Percentiles rank a stretch among this genome's conserved stretches.
Evolutionary conservation across 306 rosid species (phyloP).

Genomic region (Alnus rubra): DNA sequence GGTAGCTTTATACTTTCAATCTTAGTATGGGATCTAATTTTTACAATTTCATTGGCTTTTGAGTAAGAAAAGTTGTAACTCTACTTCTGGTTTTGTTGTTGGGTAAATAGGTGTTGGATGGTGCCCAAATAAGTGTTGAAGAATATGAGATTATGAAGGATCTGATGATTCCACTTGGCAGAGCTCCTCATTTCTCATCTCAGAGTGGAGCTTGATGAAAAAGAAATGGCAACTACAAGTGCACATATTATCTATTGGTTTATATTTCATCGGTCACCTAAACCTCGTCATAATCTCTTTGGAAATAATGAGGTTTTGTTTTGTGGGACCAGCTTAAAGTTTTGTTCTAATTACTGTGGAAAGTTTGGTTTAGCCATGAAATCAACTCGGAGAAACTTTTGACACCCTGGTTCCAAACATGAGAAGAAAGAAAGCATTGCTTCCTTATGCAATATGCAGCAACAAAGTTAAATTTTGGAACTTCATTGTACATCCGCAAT

Average conservation of each 20-base stretch:
- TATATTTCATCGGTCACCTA: not conserved
- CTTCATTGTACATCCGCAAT: not conserved
- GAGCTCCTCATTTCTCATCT: conserved; percentile 67
- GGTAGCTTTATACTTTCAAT: not conserved
- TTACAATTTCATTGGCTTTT: not conserved
- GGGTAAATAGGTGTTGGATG: conserved; percentile 66
- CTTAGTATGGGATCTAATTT: not conserved
- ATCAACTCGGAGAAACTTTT: not conserved
- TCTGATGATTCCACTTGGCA: conserved; percentile 78
- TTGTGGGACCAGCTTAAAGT: not conserved
- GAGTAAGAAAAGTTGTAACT: conserved; percentile 7
- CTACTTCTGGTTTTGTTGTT: conserved; percentile 31
- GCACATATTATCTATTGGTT: not conserved
- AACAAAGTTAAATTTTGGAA: not conserved
- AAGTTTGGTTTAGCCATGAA: not conserved
- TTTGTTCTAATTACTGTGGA: not conserved
- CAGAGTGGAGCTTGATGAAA: conserved; percentile 68
- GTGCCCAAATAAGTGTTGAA: conserved; percentile 57
- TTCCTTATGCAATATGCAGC: not conserved
- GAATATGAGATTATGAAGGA: conserved; percentile 81
- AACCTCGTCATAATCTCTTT: not conserved
- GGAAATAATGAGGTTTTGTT: not conserved
- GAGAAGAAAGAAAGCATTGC: not conserved
- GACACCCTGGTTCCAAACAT: not conserved
- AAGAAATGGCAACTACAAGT: not conserved